Evolutionary conservation across 106 monocot species (phyloP).

Genomic region (Allium cepa): DNA sequence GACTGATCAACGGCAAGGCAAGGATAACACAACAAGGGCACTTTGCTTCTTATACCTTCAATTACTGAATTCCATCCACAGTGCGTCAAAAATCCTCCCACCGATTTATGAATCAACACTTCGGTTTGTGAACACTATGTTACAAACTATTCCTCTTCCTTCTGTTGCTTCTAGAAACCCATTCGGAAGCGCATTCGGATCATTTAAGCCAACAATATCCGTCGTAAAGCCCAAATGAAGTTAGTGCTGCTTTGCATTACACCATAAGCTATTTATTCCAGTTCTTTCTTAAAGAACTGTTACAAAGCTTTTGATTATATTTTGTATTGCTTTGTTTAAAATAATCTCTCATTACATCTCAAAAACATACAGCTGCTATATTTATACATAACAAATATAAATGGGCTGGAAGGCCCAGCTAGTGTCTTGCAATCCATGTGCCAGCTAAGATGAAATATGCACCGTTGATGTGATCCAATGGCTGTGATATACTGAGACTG

Average conservation of each 20-base stretch:
- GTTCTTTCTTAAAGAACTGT: conserved; percentile 24
- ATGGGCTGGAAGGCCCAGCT: conserved; percentile 22
- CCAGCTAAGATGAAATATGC: too few species aligned
- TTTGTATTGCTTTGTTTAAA: too few species aligned
- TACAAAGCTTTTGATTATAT: too few species aligned
- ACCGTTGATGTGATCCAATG: too few species aligned
- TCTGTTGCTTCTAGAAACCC: conserved; percentile 23
- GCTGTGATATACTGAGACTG: too few species aligned
- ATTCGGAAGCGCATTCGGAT: conserved; percentile 35
- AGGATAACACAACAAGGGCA: conserved; percentile 60
- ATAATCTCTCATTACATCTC: too few species aligned
- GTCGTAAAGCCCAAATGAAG: conserved; percentile 60
- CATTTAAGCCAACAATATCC: conserved; percentile 48
- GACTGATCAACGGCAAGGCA: conserved; percentile 60
- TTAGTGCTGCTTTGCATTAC: conserved; percentile 21
- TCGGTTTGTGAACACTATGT: conserved; percentile 59
- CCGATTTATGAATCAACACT: conserved; percentile 36
- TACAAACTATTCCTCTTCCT: conserved; percentile 34
- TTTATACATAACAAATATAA: conserved; percentile 69
- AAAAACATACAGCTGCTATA: conserved; percentile 70
- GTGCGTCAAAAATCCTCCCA: conserved; percentile 63
- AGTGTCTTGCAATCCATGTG: too few species aligned
- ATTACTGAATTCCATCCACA: conserved; percentile 78
- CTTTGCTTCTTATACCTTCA: conserved; percentile 45
- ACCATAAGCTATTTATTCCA: conserved; percentile 57